These are phyloP conservation scores for Phalaenopsis hybrid DNA, from an alignment of 116 monocot species.

Conservation along the genomic window DNA sequence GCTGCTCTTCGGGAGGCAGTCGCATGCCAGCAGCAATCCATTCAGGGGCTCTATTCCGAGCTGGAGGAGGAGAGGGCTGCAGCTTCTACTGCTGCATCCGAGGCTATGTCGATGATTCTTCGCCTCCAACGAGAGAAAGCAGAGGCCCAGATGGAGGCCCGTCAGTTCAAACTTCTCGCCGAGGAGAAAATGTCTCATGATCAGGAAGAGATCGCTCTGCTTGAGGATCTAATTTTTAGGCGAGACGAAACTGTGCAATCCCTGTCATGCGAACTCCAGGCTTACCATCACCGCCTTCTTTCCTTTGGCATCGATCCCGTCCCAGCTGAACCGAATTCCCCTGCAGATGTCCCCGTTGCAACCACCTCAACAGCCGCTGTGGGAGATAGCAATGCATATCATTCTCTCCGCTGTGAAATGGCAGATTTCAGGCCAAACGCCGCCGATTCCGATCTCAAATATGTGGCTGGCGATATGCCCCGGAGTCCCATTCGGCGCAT, in stretches of 20 bases:
- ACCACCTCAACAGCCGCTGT: background rate
- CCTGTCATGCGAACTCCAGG: conserved; percentile 50
- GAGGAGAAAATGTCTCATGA: conserved; percentile 90
- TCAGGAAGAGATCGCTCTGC: conserved; percentile 49
- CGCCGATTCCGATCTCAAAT: conserved; percentile 14
- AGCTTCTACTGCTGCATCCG: conserved; percentile 56
- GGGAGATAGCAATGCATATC: conserved; percentile 10
- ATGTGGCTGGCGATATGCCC: conserved; percentile 21
- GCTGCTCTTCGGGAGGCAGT: conserved; percentile 63
- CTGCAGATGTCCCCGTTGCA: conserved; percentile 5
- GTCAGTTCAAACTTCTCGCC: conserved; percentile 75
- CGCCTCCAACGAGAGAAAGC: conserved; percentile 90
- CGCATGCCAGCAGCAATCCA: conserved; percentile 43
- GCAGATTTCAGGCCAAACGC: background rate
- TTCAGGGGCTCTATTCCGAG: conserved; percentile 51
- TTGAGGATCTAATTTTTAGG: conserved; percentile 63
- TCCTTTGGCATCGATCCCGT: conserved; percentile 20
- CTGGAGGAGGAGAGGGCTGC: conserved; percentile 81
- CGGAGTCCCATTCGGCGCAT: conserved; percentile 21
- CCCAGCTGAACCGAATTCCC: conserved; percentile 22
- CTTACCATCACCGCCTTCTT: conserved; percentile 43
- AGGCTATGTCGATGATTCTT: conserved; percentile 98
- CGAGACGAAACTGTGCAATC: conserved; percentile 34
- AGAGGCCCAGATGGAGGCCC: conserved; percentile 70
- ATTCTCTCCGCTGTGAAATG: conserved; percentile 19